phyloP scores from a whole-genome alignment of 1,284 basidiomycete species.

The Leccinum huronense region DNA sequence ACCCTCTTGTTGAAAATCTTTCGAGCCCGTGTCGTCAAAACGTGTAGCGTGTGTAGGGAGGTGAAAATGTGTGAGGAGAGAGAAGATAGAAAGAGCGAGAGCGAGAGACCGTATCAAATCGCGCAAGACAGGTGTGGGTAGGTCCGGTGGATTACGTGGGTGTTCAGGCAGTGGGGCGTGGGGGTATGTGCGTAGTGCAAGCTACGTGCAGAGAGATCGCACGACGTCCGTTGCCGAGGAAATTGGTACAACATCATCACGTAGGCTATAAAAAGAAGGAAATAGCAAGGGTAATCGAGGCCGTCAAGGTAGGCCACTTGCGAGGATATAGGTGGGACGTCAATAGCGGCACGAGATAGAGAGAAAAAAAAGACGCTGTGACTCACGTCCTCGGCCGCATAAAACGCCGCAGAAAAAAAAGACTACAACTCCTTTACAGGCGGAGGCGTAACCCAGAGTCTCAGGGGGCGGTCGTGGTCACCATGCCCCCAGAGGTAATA shows the following conservation, averaged over 20 bases:
- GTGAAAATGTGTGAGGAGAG: background rate
- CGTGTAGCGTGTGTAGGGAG: background rate
- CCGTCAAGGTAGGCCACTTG: background rate
- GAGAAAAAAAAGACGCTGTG: background rate
- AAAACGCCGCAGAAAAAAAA: background rate
- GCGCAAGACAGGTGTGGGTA: background rate
- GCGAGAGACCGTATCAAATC: too few relatives aligned
- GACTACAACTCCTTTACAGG: conserved; percentile 29
- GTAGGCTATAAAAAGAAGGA: too few relatives aligned
- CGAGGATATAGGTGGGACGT: background rate
- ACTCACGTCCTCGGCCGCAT: conserved; percentile 19
- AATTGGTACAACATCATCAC: conserved; percentile 14
- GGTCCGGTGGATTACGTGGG: background rate
- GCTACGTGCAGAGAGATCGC: background rate
- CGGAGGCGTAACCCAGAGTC: conserved; percentile 32
- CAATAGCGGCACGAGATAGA: background rate
- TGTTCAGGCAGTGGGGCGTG: too few relatives aligned
- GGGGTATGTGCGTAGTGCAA: too few relatives aligned
- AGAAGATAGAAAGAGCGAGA: too few relatives aligned
- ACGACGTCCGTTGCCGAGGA: conserved; percentile 1
- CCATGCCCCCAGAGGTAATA: too few relatives aligned
- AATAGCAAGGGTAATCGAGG: background rate
- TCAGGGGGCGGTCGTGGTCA: conserved; percentile 13
- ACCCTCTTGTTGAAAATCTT: conserved; percentile 66
- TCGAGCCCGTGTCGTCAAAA: background rate